These are phyloP conservation scores for Trichoderma cornu-damae DNA, from an alignment of 2,329 filamentous ascomycete species.

Conservation along the genomic window DNA sequence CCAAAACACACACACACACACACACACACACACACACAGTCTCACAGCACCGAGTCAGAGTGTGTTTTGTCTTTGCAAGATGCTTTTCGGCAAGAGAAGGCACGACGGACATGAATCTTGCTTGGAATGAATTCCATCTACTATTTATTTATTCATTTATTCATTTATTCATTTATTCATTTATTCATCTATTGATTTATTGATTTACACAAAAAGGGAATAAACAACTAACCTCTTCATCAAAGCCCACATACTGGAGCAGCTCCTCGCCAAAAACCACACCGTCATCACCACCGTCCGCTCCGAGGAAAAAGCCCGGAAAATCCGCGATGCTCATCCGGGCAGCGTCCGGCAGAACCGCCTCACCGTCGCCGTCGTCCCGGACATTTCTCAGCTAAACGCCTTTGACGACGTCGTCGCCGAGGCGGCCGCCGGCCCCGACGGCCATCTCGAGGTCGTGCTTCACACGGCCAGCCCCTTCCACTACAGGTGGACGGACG, in stretches of 20 bases:
- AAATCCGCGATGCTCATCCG: slow-evolving; percentile 41
- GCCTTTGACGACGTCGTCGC: slow-evolving; percentile 64
- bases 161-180: neutral
- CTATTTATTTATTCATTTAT: neutral
- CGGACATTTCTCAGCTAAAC: slow-evolving; percentile 66
- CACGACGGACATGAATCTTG: no score
- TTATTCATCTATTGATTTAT: no score
- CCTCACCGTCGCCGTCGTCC: slow-evolving; percentile 57
- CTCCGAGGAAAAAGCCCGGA: slow-evolving; percentile 48
- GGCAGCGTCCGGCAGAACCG: slow-evolving; percentile 41
- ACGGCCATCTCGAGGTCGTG: slow-evolving; percentile 50
- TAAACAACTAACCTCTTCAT: neutral
- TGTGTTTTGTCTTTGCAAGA: no score
- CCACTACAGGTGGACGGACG: slow-evolving; percentile 49
- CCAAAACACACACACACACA: no score
- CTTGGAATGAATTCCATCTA: no score
- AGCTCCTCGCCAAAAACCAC: slow-evolving; percentile 48
- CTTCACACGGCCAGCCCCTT: slow-evolving; percentile 59
- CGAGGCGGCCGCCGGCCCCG: slow-evolving; percentile 32
- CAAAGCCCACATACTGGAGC: slow-evolving; percentile 50
- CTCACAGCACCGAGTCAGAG: neutral
- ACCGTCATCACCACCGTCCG: slow-evolving; percentile 53
- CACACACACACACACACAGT: no score
- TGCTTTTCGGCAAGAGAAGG: no score
- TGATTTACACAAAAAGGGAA: neutral